Percentiles rank a stretch among this genome's conserved stretches.
phyloP scores from a whole-genome alignment of 106 monocot genomes.

The Narthecium ossifragum region DNA sequence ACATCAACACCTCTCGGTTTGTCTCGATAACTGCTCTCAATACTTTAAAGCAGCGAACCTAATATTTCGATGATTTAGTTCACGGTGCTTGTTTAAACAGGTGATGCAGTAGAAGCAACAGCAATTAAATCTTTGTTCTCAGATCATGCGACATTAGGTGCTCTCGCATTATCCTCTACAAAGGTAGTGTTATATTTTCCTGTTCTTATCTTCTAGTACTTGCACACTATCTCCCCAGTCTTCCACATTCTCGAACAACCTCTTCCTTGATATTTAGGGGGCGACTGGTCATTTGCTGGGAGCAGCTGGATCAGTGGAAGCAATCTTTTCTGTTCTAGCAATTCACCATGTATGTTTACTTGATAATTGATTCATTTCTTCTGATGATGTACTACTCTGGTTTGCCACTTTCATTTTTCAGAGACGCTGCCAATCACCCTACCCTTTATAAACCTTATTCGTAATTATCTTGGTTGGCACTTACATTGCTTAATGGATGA shows the following conservation, averaged over 20 bases:
- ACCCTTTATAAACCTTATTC: too few species aligned
- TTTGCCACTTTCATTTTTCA: too few species aligned
- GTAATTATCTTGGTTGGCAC: not conserved
- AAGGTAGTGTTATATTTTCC: constrained; percentile 56
- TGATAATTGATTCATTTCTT: too few species aligned
- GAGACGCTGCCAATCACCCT: too few species aligned
- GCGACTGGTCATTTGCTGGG: constrained; percentile 96
- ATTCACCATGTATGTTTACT: constrained; percentile 65
- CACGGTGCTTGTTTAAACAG: too few species aligned
- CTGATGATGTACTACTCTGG: too few species aligned
- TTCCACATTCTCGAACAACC: not conserved
- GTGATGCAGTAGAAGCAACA: constrained; percentile 85
- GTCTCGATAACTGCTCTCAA: not conserved
- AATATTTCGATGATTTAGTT: too few species aligned
- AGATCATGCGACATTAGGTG: constrained; percentile 82
- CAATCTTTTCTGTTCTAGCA: constrained; percentile 79
- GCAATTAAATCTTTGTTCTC: constrained; percentile 76
- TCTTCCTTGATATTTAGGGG: constrained; percentile 39
- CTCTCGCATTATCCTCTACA: constrained; percentile 80
- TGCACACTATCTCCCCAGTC: not conserved
- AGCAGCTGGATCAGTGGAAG: constrained; percentile 98
- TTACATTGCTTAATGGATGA: not conserved
- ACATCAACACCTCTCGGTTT: constrained; percentile 95
- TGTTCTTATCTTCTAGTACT: not conserved
- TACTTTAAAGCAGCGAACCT: not conserved